Evolutionary conservation across 495 filamentous ascomycete genomes (phyloP).

Genomic region (Talaromyces trachyspermus): DNA sequence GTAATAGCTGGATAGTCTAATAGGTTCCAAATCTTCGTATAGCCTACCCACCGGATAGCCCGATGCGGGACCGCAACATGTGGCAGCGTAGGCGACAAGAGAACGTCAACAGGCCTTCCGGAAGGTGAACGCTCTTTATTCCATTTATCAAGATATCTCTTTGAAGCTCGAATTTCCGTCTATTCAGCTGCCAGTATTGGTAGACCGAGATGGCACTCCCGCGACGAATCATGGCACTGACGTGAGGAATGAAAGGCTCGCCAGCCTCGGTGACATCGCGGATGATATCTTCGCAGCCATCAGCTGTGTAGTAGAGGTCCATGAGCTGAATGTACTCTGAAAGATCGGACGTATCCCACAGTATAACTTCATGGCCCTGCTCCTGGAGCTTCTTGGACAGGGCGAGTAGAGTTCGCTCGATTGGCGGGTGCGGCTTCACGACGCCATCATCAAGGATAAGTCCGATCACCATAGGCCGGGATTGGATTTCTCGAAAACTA

Average conservation of each 20-base stretch:
- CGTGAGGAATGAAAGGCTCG: conserved; percentile 49
- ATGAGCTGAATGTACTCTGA: conserved; percentile 38
- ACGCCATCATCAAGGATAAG: conserved; percentile 44
- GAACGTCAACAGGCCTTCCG: conserved; percentile 50
- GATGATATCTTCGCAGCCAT: conserved; percentile 49
- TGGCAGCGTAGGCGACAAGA: conserved; percentile 49
- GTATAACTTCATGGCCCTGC: conserved; percentile 41
- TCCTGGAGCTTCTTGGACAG: conserved; percentile 25
- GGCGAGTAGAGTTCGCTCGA: conserved; percentile 33
- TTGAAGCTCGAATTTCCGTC: conserved; percentile 41
- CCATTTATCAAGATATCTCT: conserved; percentile 52
- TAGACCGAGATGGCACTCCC: conserved; percentile 45
- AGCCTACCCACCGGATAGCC: conserved; percentile 44
- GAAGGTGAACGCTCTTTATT: conserved; percentile 36
- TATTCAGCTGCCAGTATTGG: conserved; percentile 51
- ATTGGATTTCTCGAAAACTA: conserved; percentile 32
- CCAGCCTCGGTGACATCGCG: conserved; percentile 38
- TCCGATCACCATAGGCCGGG: conserved; percentile 36
- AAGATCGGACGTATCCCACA: conserved; percentile 39
- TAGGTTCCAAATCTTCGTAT: conserved; percentile 64
- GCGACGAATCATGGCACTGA: conserved; percentile 37
- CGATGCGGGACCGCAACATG: conserved; percentile 42
- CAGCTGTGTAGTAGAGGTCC: conserved; percentile 45
- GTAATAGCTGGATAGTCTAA: conserved; percentile 55
- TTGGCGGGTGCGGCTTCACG: conserved; percentile 42